Conservation (phyloP, 352 stramenopile species). For the Pythium apleroticum region DNA sequence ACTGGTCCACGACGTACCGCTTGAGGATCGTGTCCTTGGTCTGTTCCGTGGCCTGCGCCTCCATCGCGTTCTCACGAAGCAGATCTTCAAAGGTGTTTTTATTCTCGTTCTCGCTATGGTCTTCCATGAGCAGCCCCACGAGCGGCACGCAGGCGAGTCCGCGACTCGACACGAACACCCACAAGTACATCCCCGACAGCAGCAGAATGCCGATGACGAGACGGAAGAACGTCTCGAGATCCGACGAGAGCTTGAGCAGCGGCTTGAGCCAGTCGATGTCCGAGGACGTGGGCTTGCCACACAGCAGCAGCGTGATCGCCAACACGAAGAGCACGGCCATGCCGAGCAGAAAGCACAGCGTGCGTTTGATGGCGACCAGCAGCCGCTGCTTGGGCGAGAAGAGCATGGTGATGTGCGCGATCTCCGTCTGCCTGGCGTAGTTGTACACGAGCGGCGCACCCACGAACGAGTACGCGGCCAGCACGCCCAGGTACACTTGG, state of each 20-base stretch:
- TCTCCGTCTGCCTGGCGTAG: slow-evolving; percentile 82
- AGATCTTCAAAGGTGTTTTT: slow-evolving; percentile 72
- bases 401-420: slow-evolving; percentile 75
- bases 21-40: slow-evolving; percentile 72
- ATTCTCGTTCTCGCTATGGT: slow-evolving; percentile 68
- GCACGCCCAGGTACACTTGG: slow-evolving; percentile 61
- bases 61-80: slow-evolving; percentile 72
- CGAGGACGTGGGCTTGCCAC: slow-evolving; percentile 69
- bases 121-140: slow-evolving; percentile 76
- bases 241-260: slow-evolving; percentile 71
- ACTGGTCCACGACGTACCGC: slow-evolving; percentile 57
- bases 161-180: slow-evolving; percentile 69
- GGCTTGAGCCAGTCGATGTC: slow-evolving; percentile 84
- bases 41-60: slow-evolving; percentile 62
- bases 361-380: slow-evolving; percentile 66
- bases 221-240: slow-evolving; percentile 70
- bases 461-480: slow-evolving; percentile 69
- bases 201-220: slow-evolving; percentile 74
- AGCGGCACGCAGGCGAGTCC: slow-evolving; percentile 73
- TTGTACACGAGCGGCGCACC: slow-evolving; percentile 77
- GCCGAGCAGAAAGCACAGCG: slow-evolving; percentile 69
- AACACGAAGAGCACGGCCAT: slow-evolving; percentile 66
- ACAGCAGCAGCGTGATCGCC: slow-evolving; percentile 68
- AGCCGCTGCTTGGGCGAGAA: slow-evolving; percentile 58
- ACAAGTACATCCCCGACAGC: slow-evolving; percentile 74